Evolutionary conservation across 2,329 filamentous ascomycete species (phyloP).

Genomic region (Colletotrichum zoysiae): DNA sequence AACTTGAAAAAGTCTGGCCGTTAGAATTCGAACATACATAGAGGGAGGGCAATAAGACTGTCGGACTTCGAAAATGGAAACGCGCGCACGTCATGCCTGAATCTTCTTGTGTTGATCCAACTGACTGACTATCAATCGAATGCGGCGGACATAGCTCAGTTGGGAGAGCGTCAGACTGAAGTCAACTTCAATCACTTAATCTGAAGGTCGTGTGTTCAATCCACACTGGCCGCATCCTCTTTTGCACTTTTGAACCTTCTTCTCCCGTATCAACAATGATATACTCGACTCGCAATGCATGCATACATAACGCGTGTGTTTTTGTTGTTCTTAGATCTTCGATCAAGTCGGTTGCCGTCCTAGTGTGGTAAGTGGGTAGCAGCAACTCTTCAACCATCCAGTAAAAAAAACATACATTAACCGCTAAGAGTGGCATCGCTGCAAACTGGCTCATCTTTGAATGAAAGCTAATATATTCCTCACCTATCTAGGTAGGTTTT

Average conservation of each 20-base stretch:
- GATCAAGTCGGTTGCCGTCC: not conserved
- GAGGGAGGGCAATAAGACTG: not conserved
- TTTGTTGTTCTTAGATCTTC: accelerated
- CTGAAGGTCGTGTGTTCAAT: conserved; percentile 42
- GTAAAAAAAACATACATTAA: not conserved
- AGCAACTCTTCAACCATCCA: not conserved
- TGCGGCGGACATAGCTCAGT: conserved; percentile 41
- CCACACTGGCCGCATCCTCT: conserved; percentile 34
- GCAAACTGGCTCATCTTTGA: not conserved
- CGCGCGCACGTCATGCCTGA: not conserved
- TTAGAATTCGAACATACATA: not conserved
- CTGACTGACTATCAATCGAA: too few species aligned
- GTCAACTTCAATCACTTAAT: conserved; percentile 40
- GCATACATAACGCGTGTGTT: too few species aligned
- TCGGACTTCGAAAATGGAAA: not conserved
- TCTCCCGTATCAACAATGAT: not conserved
- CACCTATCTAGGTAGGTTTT: too few species aligned
- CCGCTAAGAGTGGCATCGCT: not conserved
- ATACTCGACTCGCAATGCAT: too few species aligned
- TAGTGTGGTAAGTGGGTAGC: not conserved
- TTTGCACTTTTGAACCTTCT: not conserved
- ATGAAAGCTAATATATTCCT: not conserved
- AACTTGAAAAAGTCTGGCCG: not conserved
- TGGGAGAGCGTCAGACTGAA: conserved; percentile 42
- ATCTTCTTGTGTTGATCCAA: too few species aligned